Percentiles rank a stretch among this genome's conserved stretches.
These are phyloP conservation scores for Talaromyces trachyspermus DNA, from an alignment of 495 filamentous ascomycete species.

Conservation along the genomic window DNA sequence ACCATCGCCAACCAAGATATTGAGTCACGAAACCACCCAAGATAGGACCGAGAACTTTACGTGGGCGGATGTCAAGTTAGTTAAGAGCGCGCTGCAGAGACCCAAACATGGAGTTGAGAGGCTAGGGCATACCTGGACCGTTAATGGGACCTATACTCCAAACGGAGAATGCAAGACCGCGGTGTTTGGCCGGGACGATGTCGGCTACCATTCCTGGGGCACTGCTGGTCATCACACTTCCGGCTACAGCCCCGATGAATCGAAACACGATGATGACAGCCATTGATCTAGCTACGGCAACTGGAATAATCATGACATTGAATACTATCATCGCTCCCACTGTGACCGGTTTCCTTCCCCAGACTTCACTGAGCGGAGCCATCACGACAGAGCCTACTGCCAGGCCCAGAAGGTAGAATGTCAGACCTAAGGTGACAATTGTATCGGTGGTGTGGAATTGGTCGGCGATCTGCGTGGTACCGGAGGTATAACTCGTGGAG, in stretches of 20 bases:
- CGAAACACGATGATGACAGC: constrained; percentile 57
- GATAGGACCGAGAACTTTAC: constrained; percentile 41
- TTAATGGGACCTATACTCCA: constrained; percentile 77
- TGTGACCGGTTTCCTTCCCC: constrained; percentile 69
- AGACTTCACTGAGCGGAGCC: constrained; percentile 72
- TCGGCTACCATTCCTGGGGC: constrained; percentile 79
- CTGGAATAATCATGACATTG: constrained; percentile 61
- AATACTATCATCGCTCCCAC: constrained; percentile 54
- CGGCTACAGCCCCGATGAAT: constrained; percentile 72
- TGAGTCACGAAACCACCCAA: constrained; percentile 66
- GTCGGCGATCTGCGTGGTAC: constrained; percentile 55
- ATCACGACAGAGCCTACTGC: constrained; percentile 66
- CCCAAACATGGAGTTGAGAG: neutral
- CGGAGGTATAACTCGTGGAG: constrained; percentile 73
- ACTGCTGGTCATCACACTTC: constrained; percentile 72
- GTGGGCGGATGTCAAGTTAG: neutral
- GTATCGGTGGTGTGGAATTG: constrained; percentile 56
- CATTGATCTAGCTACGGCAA: constrained; percentile 59
- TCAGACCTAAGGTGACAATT: constrained; percentile 66
- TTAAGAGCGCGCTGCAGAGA: neutral
- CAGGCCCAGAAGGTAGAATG: constrained; percentile 61
- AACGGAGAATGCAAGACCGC: constrained; percentile 64
- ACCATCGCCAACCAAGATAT: constrained; percentile 80
- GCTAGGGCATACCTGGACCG: constrained; percentile 49
- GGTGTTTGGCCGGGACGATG: constrained; percentile 60